These are phyloP conservation scores for Plectosphaerella cucumerina DNA, from an alignment of 2,329 filamentous ascomycete genomes.

Conservation along the genomic window DNA sequence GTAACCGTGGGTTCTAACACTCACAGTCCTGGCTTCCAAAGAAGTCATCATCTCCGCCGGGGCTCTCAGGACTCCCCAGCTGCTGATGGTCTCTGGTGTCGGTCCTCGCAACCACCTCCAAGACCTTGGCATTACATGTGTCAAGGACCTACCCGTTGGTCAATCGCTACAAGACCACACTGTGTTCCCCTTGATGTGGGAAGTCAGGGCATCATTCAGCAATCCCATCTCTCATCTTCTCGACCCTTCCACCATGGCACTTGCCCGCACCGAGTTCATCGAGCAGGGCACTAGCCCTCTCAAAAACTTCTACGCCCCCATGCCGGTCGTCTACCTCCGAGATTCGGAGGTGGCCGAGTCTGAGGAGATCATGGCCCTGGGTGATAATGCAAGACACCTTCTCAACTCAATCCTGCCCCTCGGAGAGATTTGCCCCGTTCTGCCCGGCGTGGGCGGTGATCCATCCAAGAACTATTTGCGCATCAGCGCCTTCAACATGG, in stretches of 20 bases:
- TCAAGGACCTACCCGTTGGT: constrained; percentile 25
- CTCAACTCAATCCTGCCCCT: not conserved
- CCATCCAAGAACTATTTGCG: not conserved
- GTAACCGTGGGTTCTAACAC: too few relatives aligned
- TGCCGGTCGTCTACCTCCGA: not conserved
- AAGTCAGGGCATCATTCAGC: not conserved
- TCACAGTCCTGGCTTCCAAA: constrained; percentile 1
- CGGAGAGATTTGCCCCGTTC: not conserved
- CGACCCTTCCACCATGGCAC: not conserved
- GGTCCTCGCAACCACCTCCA: constrained; percentile 36
- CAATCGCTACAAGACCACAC: not conserved
- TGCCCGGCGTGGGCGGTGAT: not conserved
- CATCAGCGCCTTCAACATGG: not conserved
- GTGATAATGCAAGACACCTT: not conserved
- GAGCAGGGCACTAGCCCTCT: constrained; percentile 13
- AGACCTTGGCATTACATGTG: constrained; percentile 24
- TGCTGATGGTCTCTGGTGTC: constrained; percentile 52
- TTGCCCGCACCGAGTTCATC: not conserved
- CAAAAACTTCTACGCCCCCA: constrained; percentile 15
- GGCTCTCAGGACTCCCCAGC: constrained; percentile 74
- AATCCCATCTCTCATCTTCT: not conserved
- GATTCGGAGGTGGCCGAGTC: not conserved
- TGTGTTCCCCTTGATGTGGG: not conserved
- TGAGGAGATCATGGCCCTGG: not conserved
- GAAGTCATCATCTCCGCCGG: constrained; percentile 81